Evolutionary conservation across 148 eudicot genomes (phyloP).

Genomic region (Diospyros kaki): DNA sequence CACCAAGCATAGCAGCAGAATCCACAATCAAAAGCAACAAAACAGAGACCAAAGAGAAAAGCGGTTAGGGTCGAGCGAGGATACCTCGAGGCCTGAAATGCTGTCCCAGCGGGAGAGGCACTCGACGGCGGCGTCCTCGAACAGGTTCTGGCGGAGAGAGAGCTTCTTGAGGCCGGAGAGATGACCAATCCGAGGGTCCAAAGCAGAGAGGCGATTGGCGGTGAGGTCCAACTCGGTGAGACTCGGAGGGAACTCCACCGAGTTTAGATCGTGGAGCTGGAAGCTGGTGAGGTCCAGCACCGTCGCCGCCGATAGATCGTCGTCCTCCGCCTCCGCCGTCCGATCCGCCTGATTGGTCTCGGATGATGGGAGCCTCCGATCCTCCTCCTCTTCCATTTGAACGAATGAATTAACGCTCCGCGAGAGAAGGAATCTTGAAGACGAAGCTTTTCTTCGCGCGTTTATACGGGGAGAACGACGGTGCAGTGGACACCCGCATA

Average conservation of each 20-base stretch:
- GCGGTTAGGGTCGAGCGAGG: not conserved
- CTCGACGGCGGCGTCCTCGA: constrained; percentile 57
- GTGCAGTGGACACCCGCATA: too few relatives aligned
- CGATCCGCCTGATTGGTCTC: not conserved
- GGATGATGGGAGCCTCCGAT: constrained; percentile 8
- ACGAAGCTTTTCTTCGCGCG: too few relatives aligned
- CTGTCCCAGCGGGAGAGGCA: constrained; percentile 59
- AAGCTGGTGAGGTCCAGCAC: constrained; percentile 35
- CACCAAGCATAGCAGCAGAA: constrained; percentile 10
- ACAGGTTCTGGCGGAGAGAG: constrained; percentile 87
- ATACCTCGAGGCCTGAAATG: constrained; percentile 68
- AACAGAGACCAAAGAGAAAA: too few relatives aligned
- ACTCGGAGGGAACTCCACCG: constrained; percentile 60
- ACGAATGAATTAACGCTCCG: not conserved
- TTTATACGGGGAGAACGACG: too few relatives aligned
- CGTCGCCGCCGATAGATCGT: constrained; percentile 17
- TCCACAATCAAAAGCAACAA: not conserved
- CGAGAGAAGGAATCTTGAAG: not conserved
- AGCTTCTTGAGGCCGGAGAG: constrained; percentile 67
- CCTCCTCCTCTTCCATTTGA: constrained; percentile 12
- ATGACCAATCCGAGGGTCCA: constrained; percentile 69
- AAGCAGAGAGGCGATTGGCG: constrained; percentile 63
- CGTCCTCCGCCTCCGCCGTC: constrained; percentile 27
- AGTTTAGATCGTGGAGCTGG: constrained; percentile 29
- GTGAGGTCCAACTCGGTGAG: constrained; percentile 87